These are phyloP conservation scores for Knoxdaviesia proteae DNA, from an alignment of 2,329 filamentous ascomycete species.

Conservation along the genomic window DNA sequence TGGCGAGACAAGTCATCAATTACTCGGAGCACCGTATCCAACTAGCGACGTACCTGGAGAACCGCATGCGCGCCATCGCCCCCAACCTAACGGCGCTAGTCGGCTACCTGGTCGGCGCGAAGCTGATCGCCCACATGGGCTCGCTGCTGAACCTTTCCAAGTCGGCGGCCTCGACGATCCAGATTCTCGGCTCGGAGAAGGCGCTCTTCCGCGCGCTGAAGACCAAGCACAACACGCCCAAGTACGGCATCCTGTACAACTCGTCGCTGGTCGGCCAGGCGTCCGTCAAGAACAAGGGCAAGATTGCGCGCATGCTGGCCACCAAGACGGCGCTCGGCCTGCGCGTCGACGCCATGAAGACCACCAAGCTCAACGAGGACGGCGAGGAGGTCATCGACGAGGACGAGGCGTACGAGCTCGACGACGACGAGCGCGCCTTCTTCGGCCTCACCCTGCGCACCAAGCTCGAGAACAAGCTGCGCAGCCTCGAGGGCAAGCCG, in stretches of 20 bases:
- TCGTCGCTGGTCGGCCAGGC: conserved; percentile 89
- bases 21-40: conserved; percentile 81
- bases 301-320: conserved; percentile 91
- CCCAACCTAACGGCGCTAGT: conserved; percentile 88
- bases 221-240: conserved; percentile 97
- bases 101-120: conserved; percentile 81
- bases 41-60: conserved; percentile 72
- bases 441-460: conserved; percentile 54
- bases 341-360: conserved; percentile 56
- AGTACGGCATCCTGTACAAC: conserved; percentile 91
- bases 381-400: conserved; percentile 35
- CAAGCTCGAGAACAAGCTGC: conserved; percentile 56
- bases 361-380: conserved; percentile 51
- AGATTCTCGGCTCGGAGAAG: conserved; percentile 97
- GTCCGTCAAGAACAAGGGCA: conserved; percentile 96
- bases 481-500: conserved; percentile 76
- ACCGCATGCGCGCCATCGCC: conserved; percentile 90
- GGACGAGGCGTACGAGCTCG: conserved; percentile 45
- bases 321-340: conserved; percentile 86
- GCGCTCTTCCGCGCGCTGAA: conserved; percentile 94
- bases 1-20: conserved; percentile 82
- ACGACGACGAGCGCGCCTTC: conserved; percentile 74
- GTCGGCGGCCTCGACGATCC: conserved; percentile 83
- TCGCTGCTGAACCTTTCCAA: conserved; percentile 91
- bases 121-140: conserved; percentile 84